Conservation (phyloP, 1,284 basidiomycete species). For the Ustilago sp. region DNA sequence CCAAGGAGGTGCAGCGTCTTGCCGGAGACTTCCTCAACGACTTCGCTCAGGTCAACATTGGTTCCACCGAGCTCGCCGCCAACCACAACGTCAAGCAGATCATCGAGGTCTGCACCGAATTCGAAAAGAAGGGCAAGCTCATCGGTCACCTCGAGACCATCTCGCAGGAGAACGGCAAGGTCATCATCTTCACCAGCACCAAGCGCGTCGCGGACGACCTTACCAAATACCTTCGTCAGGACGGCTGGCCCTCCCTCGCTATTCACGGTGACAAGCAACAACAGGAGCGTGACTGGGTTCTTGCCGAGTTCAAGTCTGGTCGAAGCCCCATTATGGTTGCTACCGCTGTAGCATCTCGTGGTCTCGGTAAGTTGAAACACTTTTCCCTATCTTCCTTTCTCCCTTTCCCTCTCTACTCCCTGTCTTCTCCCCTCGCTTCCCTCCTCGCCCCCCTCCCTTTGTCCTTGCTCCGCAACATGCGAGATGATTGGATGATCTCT, state of each 20-base stretch:
- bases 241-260: constrained; percentile 96
- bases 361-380: constrained; percentile 87
- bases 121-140: constrained; percentile 95
- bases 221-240: constrained; percentile 76
- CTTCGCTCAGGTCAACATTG: constrained; percentile 98
- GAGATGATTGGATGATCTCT: constrained; percentile 12
- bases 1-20: constrained; percentile 97
- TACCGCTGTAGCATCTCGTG: constrained; percentile 87
- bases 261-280: constrained; percentile 97
- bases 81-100: constrained; percentile 97
- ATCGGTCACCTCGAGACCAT: constrained; percentile 98
- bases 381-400: constrained; percentile 19
- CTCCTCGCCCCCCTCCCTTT: neutral
- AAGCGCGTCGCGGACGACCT: constrained; percentile 98
- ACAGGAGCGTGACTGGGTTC: constrained; percentile 95
- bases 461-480: constrained; percentile 7
- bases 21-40: constrained; percentile 95
- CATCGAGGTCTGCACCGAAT: constrained; percentile 96
- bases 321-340: constrained; percentile 97
- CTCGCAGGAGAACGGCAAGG: constrained; percentile 95
- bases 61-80: constrained; percentile 96
- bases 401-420: neutral
- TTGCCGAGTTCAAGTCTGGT: constrained; percentile 97
- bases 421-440: neutral
- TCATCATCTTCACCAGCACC: constrained; percentile 97